A percentile compares a stretch with the other conserved stretches of the same genome.
phyloP scores from a whole-genome alignment of 345 rosid species.

The Linum usitatissimum region DNA sequence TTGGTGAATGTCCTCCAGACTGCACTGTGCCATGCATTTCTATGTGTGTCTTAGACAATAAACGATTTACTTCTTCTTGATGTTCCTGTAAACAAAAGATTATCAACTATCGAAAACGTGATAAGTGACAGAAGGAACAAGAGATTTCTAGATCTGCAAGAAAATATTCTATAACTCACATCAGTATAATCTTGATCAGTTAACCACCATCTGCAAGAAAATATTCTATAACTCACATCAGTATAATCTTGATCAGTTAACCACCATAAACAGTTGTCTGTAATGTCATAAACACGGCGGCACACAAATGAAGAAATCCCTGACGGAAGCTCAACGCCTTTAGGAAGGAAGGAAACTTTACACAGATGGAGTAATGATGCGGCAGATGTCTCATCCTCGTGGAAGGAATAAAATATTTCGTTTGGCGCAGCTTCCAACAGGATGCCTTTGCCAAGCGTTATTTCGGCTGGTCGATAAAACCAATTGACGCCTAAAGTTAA shows the following conservation, averaged over 20 bases:
- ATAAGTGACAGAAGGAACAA: background rate
- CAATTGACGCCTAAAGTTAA: conserved; percentile 64
- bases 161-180: conserved; percentile 45
- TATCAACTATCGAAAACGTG: background rate
- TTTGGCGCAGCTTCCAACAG: conserved; percentile 77
- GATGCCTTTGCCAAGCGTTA: conserved; percentile 79
- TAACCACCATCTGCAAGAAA: conserved; percentile 99
- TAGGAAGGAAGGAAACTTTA: conserved; percentile 87
- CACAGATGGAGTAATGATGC: conserved; percentile 86
- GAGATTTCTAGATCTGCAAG: background rate
- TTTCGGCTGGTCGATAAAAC: conserved; percentile 77
- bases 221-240: conserved; percentile 77
- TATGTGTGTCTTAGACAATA: conserved; percentile 46
- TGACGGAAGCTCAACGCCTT: conserved; percentile 65
- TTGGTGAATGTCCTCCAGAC: conserved; percentile 4
- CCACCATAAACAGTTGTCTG: conserved; percentile 77
- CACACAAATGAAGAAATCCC: conserved; percentile 78
- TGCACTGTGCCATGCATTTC: conserved; percentile 21
- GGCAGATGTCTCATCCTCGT: conserved; percentile 83
- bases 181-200: conserved; percentile 78
- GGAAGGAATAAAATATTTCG: conserved; percentile 91
- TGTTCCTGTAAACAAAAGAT: background rate
- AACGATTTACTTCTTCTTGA: conserved; percentile 46
- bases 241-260: conserved; percentile 81
- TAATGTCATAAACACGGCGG: conserved; percentile 71